Evolutionary conservation across 140 eudicot species (phyloP).

Genomic region (Stevia rebaudiana): DNA sequence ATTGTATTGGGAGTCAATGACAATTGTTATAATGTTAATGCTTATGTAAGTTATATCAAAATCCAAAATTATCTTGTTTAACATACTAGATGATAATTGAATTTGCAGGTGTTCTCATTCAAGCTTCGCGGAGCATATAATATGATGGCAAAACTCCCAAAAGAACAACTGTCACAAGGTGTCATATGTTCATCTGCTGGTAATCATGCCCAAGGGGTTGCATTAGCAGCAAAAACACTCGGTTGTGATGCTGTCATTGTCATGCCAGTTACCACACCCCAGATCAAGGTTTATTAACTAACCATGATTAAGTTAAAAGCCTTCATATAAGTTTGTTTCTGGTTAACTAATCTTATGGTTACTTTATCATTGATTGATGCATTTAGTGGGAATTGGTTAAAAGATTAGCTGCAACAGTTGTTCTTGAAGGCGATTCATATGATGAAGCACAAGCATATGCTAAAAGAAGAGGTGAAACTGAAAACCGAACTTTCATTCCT

Average conservation of each 20-base stretch:
- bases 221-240: constrained; percentile 74
- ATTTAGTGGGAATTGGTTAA: constrained; percentile 83
- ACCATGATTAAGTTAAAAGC: not conserved
- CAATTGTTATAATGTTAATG: no score
- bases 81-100: not conserved
- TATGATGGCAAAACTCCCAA: constrained; percentile 95
- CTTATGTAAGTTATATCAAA: no score
- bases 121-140: constrained; percentile 98
- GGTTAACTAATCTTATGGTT: constrained; percentile 4
- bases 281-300: constrained; percentile 55
- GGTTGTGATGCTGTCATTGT: constrained; percentile 88
- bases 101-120: constrained; percentile 82
- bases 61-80: no score
- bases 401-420: constrained; percentile 84
- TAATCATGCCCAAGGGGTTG: constrained; percentile 98
- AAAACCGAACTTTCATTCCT: constrained; percentile 76
- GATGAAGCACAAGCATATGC: constrained; percentile 96
- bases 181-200: constrained; percentile 95
- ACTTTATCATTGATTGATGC: not conserved
- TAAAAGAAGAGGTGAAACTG: constrained; percentile 47
- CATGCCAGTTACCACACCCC: constrained; percentile 96
- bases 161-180: constrained; percentile 63
- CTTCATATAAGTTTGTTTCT: no score
- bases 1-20: no score
- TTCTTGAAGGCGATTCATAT: constrained; percentile 80